A percentile compares a stretch with the other conserved stretches of the same genome.
Conservation (phyloP, 495 filamentous ascomycete genomes). For the Aspergillus ostianus region DNA sequence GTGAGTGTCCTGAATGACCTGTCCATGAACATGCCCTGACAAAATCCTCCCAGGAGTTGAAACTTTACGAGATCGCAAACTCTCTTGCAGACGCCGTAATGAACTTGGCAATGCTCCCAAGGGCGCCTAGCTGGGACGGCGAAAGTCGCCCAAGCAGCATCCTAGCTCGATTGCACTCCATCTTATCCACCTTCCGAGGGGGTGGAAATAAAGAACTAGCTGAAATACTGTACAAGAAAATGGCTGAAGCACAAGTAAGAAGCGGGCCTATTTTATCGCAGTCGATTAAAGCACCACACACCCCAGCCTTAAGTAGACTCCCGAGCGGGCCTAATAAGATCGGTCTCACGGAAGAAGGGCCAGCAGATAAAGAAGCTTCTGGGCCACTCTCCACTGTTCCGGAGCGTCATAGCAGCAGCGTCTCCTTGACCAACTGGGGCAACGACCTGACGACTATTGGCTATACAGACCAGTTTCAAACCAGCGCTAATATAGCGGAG, state of each 20-base stretch:
- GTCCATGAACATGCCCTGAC: too few relatives aligned
- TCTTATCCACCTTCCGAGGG: slow-evolving; percentile 29
- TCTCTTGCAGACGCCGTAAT: slow-evolving; percentile 45
- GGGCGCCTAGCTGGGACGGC: slow-evolving; percentile 11
- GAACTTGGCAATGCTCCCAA: slow-evolving; percentile 15
- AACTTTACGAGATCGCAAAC: slow-evolving; percentile 47
- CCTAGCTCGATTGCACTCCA: slow-evolving; percentile 31
- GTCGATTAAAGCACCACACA: neutral
- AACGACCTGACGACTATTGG: too few relatives aligned
- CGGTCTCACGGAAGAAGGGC: neutral
- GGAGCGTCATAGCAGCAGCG: too few relatives aligned
- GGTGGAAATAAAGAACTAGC: slow-evolving; percentile 34
- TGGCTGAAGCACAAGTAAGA: slow-evolving; percentile 19
- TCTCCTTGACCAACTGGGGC: too few relatives aligned
- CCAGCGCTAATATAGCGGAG: too few relatives aligned
- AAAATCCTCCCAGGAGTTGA: slow-evolving; percentile 32
- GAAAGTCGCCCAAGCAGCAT: slow-evolving; percentile 27
- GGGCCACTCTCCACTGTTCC: too few relatives aligned
- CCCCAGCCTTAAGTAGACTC: neutral
- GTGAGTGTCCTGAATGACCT: slow-evolving; percentile 13
- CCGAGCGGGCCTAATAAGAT: neutral
- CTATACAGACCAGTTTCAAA: too few relatives aligned
- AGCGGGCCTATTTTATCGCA: slow-evolving; percentile 4
- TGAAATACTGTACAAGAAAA: slow-evolving; percentile 29
- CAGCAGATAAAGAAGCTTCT: too few relatives aligned